Evolutionary conservation across 495 filamentous ascomycete genomes (phyloP).

Genomic region (Neurospora pannonica): DNA sequence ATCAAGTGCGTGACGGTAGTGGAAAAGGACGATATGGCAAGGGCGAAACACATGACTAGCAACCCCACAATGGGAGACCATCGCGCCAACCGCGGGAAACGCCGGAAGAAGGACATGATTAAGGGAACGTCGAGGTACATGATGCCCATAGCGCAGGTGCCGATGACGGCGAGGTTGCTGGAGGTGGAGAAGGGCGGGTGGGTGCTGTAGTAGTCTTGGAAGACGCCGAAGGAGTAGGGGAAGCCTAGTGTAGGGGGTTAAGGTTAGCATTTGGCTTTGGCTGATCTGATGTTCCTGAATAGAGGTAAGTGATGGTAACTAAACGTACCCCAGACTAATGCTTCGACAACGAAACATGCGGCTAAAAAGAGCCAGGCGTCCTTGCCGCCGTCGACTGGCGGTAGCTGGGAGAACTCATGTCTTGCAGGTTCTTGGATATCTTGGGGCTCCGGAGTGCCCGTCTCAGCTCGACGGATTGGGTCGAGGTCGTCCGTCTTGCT

Average conservation of each 20-base stretch:
- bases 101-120: constrained; percentile 24
- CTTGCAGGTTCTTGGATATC: not conserved
- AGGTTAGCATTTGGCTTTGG: not conserved
- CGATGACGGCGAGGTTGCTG: constrained; percentile 32
- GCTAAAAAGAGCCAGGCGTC: constrained; percentile 57
- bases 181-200: constrained; percentile 28
- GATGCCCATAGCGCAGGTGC: constrained; percentile 35
- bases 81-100: constrained; percentile 19
- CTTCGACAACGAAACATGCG: constrained; percentile 54
- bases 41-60: constrained; percentile 27
- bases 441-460: not conserved
- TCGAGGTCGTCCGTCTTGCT: not conserved
- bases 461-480: not conserved
- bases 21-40: constrained; percentile 38
- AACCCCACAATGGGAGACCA: constrained; percentile 29
- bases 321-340: constrained; percentile 53
- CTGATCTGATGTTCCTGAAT: not conserved
- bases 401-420: constrained; percentile 35
- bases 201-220: constrained; percentile 38
- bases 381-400: constrained; percentile 50
- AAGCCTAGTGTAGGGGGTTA: constrained; percentile 38
- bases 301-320: not conserved
- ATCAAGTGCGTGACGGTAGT: constrained; percentile 37
- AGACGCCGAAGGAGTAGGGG: constrained; percentile 48
- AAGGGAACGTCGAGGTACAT: constrained; percentile 42